These are phyloP conservation scores for Entomortierella lignicola DNA, from an alignment of 192 early-diverging fungal species.

Conservation along the genomic window DNA sequence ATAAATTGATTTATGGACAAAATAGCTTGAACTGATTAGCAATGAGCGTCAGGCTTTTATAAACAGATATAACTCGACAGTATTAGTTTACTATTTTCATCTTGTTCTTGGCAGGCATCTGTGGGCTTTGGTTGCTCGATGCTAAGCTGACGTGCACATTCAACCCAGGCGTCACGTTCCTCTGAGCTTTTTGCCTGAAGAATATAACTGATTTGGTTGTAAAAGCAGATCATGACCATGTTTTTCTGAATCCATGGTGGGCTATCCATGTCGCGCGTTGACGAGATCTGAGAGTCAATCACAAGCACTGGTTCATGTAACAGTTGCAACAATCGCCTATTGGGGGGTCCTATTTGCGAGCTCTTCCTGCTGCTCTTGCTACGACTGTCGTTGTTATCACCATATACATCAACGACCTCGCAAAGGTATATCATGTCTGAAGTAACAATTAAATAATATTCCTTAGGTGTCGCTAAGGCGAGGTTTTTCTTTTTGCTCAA, in stretches of 20 bases:
- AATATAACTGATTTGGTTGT: constrained; percentile 45
- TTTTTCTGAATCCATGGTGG: constrained; percentile 26
- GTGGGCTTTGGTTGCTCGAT: constrained; percentile 47
- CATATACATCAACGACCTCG: constrained; percentile 3
- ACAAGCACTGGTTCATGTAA: constrained; percentile 39
- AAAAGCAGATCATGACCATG: constrained; percentile 51
- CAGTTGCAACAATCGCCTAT: constrained; percentile 11
- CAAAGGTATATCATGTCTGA: constrained; percentile 35
- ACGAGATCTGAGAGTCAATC: constrained; percentile 43
- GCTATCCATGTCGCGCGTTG: constrained; percentile 27
- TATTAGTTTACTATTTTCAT: constrained; percentile 21
- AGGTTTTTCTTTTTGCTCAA: constrained; percentile 5
- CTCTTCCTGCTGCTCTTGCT: constrained; percentile 8
- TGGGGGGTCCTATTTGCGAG: neutral
- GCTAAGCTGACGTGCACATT: constrained; percentile 13
- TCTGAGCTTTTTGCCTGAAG: constrained; percentile 21
- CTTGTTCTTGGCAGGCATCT: constrained; percentile 37
- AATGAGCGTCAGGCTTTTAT: too few relatives aligned
- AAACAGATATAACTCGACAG: too few relatives aligned
- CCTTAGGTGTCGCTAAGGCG: constrained; percentile 4
- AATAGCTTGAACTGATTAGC: too few relatives aligned
- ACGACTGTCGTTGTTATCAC: neutral
- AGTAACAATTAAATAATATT: constrained; percentile 30
- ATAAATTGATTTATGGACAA: too few relatives aligned
- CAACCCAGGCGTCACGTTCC: constrained; percentile 39